Evolutionary conservation across 176 grass and related monocot species (phyloP), one percentile per base, ranked within the genome.

Genomic region (Olyra latifolia): DNA sequence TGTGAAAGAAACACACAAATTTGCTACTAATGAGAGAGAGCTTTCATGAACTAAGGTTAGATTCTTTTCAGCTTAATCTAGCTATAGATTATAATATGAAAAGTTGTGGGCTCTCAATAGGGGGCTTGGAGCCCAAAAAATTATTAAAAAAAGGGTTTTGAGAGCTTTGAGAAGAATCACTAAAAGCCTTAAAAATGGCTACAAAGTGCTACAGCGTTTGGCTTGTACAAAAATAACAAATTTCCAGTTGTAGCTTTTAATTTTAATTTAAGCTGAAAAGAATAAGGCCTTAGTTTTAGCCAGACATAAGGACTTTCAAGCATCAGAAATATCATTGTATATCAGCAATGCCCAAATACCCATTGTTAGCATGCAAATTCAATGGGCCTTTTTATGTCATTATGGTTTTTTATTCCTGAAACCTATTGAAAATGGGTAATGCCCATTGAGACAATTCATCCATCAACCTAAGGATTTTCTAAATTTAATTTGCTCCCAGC

Each of bases 401-500:
- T 55, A 29, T 40, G 15, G 27, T 40, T 29, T 57, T 25, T 3
- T 58, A 41, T 3, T 35, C 32, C 44, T 49, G 44, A 6, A 86
- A 78, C 66, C 8, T 45, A 57, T 55, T 60, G 13, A 77, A 71
- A 81, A 22, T 13, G 30, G 59, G 62, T 44, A 60, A 82, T 68
- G 11, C 50, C 20, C 38, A 76, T 29, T 55, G 9, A 56, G 11
- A 69, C 61, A 53, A 55, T 19, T 45, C 27, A 70, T 27, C 23
- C 29, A 78, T 65, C 24, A 72, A 71, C 15, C 60, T 38, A 78
- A 72, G 42, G 23, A 19, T 77, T n/a, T 83, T 77, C 16, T 15
- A 20, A 71, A 72, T 23, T 82, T 42, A 38, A 20, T 57, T 29
- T 71, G 39, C 10, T 78, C 29, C 32, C 28, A 72, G 57, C 46